These are phyloP conservation scores for Saccharomycopsis sp. DNA, from an alignment of 805 yeast genomes.

Conservation along the genomic window DNA sequence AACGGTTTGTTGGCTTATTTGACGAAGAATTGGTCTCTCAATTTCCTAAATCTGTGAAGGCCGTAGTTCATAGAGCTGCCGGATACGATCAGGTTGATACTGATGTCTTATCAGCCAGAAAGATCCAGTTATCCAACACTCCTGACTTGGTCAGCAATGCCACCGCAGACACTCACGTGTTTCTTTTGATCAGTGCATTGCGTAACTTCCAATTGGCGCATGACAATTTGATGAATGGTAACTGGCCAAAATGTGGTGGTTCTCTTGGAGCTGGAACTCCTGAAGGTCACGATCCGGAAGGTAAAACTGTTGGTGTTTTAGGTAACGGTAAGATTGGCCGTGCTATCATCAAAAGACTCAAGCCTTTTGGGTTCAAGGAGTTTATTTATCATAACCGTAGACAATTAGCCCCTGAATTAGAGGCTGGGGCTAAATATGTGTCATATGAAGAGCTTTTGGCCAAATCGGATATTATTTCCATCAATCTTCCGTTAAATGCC, in stretches of 20 bases:
- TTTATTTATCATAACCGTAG: conserved; percentile 69
- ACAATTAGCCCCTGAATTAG: conserved; percentile 53
- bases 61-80: conserved; percentile 62
- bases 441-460: conserved; percentile 60
- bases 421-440: conserved; percentile 64
- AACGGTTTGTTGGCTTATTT: conserved; percentile 51
- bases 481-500: conserved; percentile 72
- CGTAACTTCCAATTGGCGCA: conserved; percentile 63
- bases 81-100: conserved; percentile 72
- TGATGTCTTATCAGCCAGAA: conserved; percentile 41
- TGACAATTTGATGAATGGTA: conserved; percentile 45
- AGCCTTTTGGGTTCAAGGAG: conserved; percentile 70
- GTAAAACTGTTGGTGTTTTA: conserved; percentile 68
- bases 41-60: conserved; percentile 47
- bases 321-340: conserved; percentile 93
- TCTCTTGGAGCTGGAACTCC: conserved; percentile 53
- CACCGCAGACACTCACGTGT: conserved; percentile 68
- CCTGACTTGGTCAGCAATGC: conserved; percentile 63
- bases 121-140: conserved; percentile 61
- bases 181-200: conserved; percentile 52
- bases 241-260: conserved; percentile 53
- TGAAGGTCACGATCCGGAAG: conserved; percentile 69
- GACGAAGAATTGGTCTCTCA: conserved; percentile 53
- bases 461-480: conserved; percentile 61
- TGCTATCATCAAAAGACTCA: conserved; percentile 62